Conservation (phyloP, 495 filamentous ascomycete genomes). For the Penicillium lividum region DNA sequence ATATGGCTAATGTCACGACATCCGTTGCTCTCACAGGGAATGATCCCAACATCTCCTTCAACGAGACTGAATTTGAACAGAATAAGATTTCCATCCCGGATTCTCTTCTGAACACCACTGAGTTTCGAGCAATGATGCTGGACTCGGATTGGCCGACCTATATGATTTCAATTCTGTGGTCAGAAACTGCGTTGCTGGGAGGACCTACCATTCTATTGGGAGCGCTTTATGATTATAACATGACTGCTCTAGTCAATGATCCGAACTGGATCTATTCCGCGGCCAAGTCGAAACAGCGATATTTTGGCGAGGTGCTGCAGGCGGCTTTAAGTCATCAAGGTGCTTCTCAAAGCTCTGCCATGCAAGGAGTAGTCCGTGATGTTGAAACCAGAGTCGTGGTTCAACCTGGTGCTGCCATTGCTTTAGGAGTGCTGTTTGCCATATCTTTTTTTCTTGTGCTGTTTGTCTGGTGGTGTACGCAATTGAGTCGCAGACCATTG, state of each 20-base stretch:
- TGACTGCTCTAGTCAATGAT: slow-evolving; percentile 20
- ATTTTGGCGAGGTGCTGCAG: slow-evolving; percentile 37
- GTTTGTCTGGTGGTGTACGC: slow-evolving; percentile 17
- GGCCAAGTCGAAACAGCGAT: slow-evolving; percentile 34
- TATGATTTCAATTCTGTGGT: slow-evolving; percentile 24
- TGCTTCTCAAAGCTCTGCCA: slow-evolving; percentile 5
- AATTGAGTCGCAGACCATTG: slow-evolving; percentile 13
- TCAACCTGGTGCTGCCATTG: slow-evolving; percentile 18
- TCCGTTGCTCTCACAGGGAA: slow-evolving; percentile 17
- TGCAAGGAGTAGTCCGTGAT: slow-evolving; percentile 8
- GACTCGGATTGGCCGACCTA: slow-evolving; percentile 26
- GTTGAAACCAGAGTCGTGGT: slow-evolving; percentile 22
- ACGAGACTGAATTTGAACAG: slow-evolving; percentile 21
- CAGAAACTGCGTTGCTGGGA: slow-evolving; percentile 10
- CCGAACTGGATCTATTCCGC: slow-evolving; percentile 17
- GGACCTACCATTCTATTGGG: slow-evolving; percentile 20
- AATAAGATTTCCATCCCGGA: slow-evolving; percentile 19
- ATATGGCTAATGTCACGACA: slow-evolving; percentile 31
- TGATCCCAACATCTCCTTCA: slow-evolving; percentile 27
- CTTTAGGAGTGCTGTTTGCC: slow-evolving; percentile 19
- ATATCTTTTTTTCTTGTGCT: slow-evolving; percentile 22
- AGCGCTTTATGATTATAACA: slow-evolving; percentile 26
- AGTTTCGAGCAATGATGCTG: slow-evolving; percentile 13
- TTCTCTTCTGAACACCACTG: slow-evolving; percentile 23
- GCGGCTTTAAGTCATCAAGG: slow-evolving; percentile 19